phyloP scores from a whole-genome alignment of 1,139 yeast genomes.

The Magnusiomyces suaveolens region DNA sequence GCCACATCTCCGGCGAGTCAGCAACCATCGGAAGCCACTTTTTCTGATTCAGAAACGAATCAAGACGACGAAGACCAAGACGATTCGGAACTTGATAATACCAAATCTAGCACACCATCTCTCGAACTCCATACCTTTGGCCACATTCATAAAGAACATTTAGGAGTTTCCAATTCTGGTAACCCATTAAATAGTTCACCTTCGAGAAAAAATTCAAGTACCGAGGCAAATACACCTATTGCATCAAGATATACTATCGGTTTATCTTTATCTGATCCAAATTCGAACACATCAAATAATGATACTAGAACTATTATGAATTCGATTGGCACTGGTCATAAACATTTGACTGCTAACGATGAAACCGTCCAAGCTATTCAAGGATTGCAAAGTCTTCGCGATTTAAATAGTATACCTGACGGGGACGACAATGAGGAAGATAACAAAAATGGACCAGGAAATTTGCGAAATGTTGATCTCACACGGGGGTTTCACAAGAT shows the following conservation, averaged over 20 bases:
- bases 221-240: not conserved
- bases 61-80: not conserved
- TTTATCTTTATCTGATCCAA: not conserved
- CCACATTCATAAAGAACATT: too few relatives aligned
- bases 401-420: conserved; percentile 15
- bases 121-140: not conserved
- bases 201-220: not conserved
- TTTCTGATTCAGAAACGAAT: not conserved
- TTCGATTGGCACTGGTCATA: not conserved
- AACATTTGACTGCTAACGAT: not conserved
- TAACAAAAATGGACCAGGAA: conserved; percentile 31
- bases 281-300: not conserved
- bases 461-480: conserved; percentile 40
- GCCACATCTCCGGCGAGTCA: not conserved
- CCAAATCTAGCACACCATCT: not conserved
- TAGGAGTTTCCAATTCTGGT: not conserved
- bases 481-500: conserved; percentile 25
- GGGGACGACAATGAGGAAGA: conserved; percentile 13
- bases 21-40: not conserved
- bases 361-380: not conserved
- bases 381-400: not conserved
- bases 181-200: not conserved
- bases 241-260: not conserved
- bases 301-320: not conserved
- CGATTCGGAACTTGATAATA: not conserved